Base-by-base conservation (phyloP, 2,329 filamentous ascomycete species). In the Neofusicoccum ribis region DNA sequence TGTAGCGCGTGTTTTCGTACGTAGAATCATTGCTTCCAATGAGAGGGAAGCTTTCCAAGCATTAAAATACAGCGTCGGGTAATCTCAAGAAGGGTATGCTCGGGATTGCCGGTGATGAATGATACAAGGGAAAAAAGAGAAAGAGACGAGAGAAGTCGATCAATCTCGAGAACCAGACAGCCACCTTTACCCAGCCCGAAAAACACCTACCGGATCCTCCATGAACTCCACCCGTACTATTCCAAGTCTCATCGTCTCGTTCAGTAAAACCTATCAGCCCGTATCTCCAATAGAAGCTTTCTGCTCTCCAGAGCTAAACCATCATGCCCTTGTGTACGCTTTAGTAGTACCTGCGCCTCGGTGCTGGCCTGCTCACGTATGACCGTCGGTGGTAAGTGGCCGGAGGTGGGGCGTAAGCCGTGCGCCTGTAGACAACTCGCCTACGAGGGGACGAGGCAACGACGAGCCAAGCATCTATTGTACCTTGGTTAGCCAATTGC, bases 341-440 rank as follows among this genome's bases (percentile, higher is more conserved):
- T 39, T 63, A 63, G 41, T 63, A 52, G 27, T 56, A 37, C 31
- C 61, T 23, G n/a, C 61, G 15, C 41, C 61, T 43, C 5, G 61
- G 61, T n/a, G 49, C 49, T n/a, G 61, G 43, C 14, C 39, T 41
- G 9, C 14, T 36, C 27, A 39, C 50, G 15, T 63, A 63, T 15
- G 61, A 34, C 27, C 50, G 39, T 3, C 61, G 61, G 41, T 63
- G 61, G 17, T 56, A 47, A n/a, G 51, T 12, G 15, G 39, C 49
- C 20, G 50, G 51, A 8, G 50, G 20, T 15, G 61, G 39, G 11
- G 50, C 27, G 27, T 46, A 44, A 3, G 47, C 34, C 1, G 61
- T 63, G 49, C 61, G 50, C 5, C 61, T 20, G 31, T 63, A 63
- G 31, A 63, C 61, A 3, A 63, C 61, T 23, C 61, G 61, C n/a